Evolutionary conservation across 176 grass and related monocot genomes (phyloP).

Genomic region (Luzula sylvatica): DNA sequence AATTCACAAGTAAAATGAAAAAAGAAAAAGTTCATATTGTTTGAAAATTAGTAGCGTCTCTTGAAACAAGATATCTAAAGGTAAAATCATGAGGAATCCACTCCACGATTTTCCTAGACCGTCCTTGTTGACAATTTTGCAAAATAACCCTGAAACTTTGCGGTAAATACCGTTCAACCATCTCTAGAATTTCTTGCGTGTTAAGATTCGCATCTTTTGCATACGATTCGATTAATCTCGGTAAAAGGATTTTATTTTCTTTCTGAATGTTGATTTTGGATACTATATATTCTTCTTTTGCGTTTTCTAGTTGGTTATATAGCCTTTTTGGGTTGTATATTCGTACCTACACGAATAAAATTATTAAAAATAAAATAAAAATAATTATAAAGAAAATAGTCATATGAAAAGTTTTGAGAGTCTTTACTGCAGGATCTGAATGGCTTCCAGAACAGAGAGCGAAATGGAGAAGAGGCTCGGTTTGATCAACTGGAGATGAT

Average conservation of each 20-base stretch:
- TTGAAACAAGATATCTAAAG: constrained; percentile 64
- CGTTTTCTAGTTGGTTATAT: constrained; percentile 55
- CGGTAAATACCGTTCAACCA: constrained; percentile 45
- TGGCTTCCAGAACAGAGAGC: constrained; percentile 67
- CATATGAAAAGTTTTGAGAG: background rate
- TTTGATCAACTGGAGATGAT: constrained; percentile 39
- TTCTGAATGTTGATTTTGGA: constrained; percentile 42
- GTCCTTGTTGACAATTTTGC: constrained; percentile 22
- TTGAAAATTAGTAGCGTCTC: constrained; percentile 32
- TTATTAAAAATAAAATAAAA: background rate
- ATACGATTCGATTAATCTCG: constrained; percentile 56
- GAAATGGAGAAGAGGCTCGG: constrained; percentile 79
- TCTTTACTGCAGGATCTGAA: constrained; percentile 78
- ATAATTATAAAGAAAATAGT: no score
- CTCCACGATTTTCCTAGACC: constrained; percentile 35
- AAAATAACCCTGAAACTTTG: constrained; percentile 37
- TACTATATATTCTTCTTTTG: constrained; percentile 70
- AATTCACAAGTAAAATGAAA: no score
- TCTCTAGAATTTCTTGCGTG: constrained; percentile 28
- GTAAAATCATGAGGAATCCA: constrained; percentile 62
- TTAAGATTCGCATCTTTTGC: constrained; percentile 47
- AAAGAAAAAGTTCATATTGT: background rate
- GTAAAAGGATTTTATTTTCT: constrained; percentile 45
- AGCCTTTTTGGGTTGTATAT: constrained; percentile 56
- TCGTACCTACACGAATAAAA: constrained; percentile 37